phyloP scores from a whole-genome alignment of 1,284 basidiomycete species.

The Xanthoconium separans region DNA sequence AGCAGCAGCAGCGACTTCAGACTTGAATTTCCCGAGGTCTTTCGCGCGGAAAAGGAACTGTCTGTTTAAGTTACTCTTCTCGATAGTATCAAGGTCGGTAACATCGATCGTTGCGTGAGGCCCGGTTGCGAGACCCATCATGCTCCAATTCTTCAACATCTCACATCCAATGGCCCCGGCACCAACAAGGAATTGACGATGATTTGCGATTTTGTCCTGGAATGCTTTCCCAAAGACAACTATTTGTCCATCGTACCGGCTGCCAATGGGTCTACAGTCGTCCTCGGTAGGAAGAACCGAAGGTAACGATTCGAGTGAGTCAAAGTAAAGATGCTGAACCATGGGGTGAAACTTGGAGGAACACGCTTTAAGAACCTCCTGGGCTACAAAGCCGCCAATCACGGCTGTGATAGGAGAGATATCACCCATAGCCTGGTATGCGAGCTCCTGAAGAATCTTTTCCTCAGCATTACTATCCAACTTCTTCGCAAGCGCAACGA shows the following conservation, averaged over 20 bases:
- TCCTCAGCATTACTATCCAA: constrained; percentile 77
- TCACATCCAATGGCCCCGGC: constrained; percentile 99
- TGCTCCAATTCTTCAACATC: constrained; percentile 99
- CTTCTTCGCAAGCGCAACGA: constrained; percentile 80
- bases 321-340: constrained; percentile 95
- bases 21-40: constrained; percentile 97
- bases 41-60: constrained; percentile 98
- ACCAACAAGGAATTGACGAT: constrained; percentile 96
- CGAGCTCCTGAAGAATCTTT: constrained; percentile 80
- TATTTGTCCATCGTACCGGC: constrained; percentile 93
- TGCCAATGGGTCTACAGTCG: constrained; percentile 82
- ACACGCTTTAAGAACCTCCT: constrained; percentile 96
- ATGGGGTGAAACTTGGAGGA: constrained; percentile 99
- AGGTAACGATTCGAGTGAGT: constrained; percentile 95
- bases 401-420: constrained; percentile 92
- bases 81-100: constrained; percentile 98
- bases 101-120: constrained; percentile 86
- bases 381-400: constrained; percentile 96
- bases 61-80: constrained; percentile 98
- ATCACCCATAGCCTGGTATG: constrained; percentile 94
- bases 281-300: constrained; percentile 72
- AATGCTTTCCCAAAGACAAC: constrained; percentile 94
- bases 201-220: constrained; percentile 91
- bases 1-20: constrained; percentile 91
- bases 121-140: constrained; percentile 95